phyloP scores from a whole-genome alignment of 768 basidiomycete species.

The Pleurotus giganteus region DNA sequence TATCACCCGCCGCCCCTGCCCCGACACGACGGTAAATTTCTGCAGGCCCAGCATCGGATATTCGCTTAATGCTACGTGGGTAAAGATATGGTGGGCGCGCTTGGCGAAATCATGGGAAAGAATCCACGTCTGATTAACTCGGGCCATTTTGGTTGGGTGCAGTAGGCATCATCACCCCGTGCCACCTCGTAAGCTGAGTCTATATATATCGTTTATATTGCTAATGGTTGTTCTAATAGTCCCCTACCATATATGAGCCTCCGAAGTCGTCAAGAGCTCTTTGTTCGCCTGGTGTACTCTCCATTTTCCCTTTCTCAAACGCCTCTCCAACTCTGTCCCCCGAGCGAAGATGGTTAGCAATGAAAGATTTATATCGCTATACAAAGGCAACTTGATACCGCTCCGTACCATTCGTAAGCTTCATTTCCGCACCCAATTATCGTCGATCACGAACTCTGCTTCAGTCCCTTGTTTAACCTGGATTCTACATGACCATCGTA shows the following conservation, averaged over 20 bases:
- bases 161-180: too few species aligned
- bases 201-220: background rate
- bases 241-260: background rate
- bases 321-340: background rate
- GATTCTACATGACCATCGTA: conserved; percentile 36
- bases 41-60: too few species aligned
- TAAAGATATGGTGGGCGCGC: too few species aligned
- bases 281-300: background rate
- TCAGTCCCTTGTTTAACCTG: conserved; percentile 34
- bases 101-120: too few species aligned
- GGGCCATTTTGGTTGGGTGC: too few species aligned
- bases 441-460: background rate
- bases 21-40: too few species aligned
- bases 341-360: background rate
- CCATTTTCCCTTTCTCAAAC: background rate
- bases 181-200: background rate
- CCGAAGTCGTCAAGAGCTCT: background rate
- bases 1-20: too few species aligned
- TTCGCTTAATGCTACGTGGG: too few species aligned
- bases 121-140: too few species aligned
- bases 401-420: conserved; percentile 2
- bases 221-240: background rate
- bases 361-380: conserved; percentile 1
- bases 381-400: conserved; percentile 6
- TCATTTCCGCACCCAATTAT: background rate